Evolutionary conservation across 305 asterid genomes (phyloP), one percentile per base, ranked within the genome.

Genomic region (Withania somnifera): DNA sequence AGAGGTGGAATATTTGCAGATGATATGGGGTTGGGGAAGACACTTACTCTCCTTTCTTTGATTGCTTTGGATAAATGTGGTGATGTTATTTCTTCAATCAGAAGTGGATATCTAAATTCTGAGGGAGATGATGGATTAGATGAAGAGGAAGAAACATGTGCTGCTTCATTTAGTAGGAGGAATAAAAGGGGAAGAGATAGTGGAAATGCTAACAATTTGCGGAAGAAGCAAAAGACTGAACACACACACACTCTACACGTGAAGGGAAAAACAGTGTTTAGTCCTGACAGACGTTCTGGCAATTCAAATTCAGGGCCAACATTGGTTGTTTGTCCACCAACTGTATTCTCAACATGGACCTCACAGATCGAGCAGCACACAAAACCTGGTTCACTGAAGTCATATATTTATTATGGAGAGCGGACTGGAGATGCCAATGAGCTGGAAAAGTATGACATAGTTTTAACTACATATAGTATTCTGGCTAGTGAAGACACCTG

Each of bases 1-100:
- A 89, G 90, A 84, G 99, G 99, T 60, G 98, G 98, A 63, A 93
- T 96, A 82, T 96, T 94, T 61, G 99, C 99, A 19, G 99, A 96
- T 85, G 99, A 96, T 78, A 96, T 96, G 98, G 99, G 99, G 36
- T 88, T 96, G 84, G 99, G 99, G 0, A 96, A 96, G 87, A 94
- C 99, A 13, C 97, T 96, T 47, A 90, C 99, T 0, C 84, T 96
- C 61, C 92, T 96, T 71, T 96, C 99, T n/a, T 82, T 96, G 88
- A 89, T 96, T 78, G 97, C 99, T 36, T 88, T 88, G 77, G 99
- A 96, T 85, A 96, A 91, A 87, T 81, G 83, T 53, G 64, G 76
- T 78, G 83, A 34, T 58, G 53, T 82, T 78, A 68, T 63, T 73
- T 81, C 87, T 45, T 84, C 83, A 61, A 68, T 53, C 78, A 77